Conservation (phyloP, 305 asterid genomes). For the Andrographis paniculata region DNA sequence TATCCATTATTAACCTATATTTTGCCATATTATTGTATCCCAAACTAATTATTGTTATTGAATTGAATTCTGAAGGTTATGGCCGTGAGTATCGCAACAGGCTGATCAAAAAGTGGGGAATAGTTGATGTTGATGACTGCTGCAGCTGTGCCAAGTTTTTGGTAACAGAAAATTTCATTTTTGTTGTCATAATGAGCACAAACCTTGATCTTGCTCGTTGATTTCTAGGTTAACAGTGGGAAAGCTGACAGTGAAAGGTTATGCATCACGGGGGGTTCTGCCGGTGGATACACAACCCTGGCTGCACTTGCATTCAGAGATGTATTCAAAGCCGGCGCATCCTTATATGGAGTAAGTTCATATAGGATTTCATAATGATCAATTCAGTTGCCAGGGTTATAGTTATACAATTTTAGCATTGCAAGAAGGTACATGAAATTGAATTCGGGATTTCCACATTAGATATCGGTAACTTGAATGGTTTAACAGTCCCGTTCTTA, state of each 20-base stretch:
- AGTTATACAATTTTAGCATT: too few relatives aligned
- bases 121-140: conserved; percentile 90
- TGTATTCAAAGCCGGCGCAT: conserved; percentile 85
- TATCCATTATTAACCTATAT: too few relatives aligned
- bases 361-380: too few relatives aligned
- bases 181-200: conserved; percentile 11
- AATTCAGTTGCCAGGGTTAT: too few relatives aligned
- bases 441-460: too few relatives aligned
- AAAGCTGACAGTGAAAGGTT: conserved; percentile 76
- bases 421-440: too few relatives aligned
- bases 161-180: conserved; percentile 32
- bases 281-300: conserved; percentile 96
- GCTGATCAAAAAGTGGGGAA: conserved; percentile 78
- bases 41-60: neutral
- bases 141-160: conserved; percentile 90
- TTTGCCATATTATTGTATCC: too few relatives aligned
- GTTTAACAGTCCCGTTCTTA: too few relatives aligned
- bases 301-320: conserved; percentile 92
- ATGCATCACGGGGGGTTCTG: conserved; percentile 96
- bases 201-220: conserved; percentile 11
- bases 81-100: conserved; percentile 91
- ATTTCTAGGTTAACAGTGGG: conserved; percentile 67
- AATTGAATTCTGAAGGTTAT: conserved; percentile 55
- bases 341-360: conserved; percentile 91
- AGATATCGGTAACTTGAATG: too few relatives aligned